Base-by-base conservation (phyloP, 257 asterid genomes). In the Coffea eugenioides region DNA sequence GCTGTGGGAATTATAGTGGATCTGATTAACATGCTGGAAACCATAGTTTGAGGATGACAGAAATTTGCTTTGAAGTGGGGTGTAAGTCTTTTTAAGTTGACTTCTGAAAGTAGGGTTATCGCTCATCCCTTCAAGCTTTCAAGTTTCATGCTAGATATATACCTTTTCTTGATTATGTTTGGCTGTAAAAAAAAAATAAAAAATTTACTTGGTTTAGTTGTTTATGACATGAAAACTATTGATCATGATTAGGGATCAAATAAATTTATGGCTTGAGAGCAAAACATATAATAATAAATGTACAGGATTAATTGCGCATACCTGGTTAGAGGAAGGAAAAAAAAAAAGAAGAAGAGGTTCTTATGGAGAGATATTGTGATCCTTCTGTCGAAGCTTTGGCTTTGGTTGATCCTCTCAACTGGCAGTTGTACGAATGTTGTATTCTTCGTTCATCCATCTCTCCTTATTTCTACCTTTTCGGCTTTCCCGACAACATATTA, bases 401-500 rank as follows among this genome's bases (percentile, higher is more conserved):
- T 14, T 67, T 31, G 46, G 11, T 31, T 14, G 15, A 67, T 15
- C 3, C 5, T 41, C 5, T 46, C 41, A 49, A 16, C 1, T 62
- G 68, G 34, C 14, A 14, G 13, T 46, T 46, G 25, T 23, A 18
- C 25, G n/a, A 2, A 18, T 73, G 45, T 66, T 73, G 45, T 66
- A 20, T 20, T 61, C 43, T 71, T 73, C 34, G 51, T 69, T 51
- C 20, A 23, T 25, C n/a, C 43, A 39, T 16, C 36, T 31, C 73
- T 34, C 36, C 27, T 39, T 67, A 20, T 49, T 73, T 57, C 31
- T 48, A 54, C 56, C 56, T 62, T 36, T 15, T 48, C 52, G 65
- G 73, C 34, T 82, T 80, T 70, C 76, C 87, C 81, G 84, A 79
- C 87, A 85, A 56, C 77, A 43, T 18, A 73, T 78, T 74, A 81